phyloP scores from a whole-genome alignment of 768 basidiomycete genomes.

The Tylopilus sp. region DNA sequence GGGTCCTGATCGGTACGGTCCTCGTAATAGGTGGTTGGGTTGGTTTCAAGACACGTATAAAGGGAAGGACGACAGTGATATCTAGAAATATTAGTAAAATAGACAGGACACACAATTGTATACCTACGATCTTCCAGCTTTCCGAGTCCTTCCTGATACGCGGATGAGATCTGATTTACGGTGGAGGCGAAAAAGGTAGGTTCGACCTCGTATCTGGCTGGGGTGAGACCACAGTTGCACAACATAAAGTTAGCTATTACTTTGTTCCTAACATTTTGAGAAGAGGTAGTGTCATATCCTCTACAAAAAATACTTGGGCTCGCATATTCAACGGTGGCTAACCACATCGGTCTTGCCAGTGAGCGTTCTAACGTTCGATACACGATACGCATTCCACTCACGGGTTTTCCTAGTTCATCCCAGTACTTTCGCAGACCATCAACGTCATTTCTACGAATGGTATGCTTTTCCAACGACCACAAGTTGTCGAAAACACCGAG shows the following conservation, averaged over 20 bases:
- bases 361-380: too few relatives aligned
- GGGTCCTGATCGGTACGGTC: conserved; percentile 11
- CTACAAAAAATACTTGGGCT: conserved; percentile 38
- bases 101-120: not conserved
- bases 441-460: conserved; percentile 12
- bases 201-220: conserved; percentile 38
- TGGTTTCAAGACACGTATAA: conserved; percentile 37
- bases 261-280: conserved; percentile 40
- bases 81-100: conserved; percentile 26
- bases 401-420: conserved; percentile 24
- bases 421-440: conserved; percentile 24
- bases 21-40: conserved; percentile 23
- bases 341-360: not conserved
- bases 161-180: conserved; percentile 39
- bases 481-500: conserved; percentile 14
- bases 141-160: conserved; percentile 38
- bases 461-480: conserved; percentile 13
- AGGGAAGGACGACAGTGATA: conserved; percentile 41
- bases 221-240: not conserved
- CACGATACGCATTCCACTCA: conserved; percentile 10
- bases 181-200: conserved; percentile 45
- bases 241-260: conserved; percentile 19
- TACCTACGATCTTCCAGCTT: conserved; percentile 38
- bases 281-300: conserved; percentile 33
- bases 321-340: conserved; percentile 28